Evolutionary conservation across 306 rosid species (phyloP).

Genomic region (Prunus mongolica): DNA sequence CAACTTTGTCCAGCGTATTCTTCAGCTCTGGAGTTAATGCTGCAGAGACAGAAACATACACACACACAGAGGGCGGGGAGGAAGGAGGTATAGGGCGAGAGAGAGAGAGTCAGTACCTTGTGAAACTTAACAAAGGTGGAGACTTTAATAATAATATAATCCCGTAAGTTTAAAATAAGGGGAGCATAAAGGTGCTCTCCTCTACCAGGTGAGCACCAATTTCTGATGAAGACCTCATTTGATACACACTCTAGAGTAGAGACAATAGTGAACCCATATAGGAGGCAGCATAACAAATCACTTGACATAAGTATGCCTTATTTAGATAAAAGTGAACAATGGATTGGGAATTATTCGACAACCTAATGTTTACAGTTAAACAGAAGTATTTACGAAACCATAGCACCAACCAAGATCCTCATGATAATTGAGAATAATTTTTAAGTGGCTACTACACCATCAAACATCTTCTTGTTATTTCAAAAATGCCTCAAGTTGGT

Average conservation of each 20-base stretch:
- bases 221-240: background rate
- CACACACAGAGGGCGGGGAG: background rate
- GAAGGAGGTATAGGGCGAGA: background rate
- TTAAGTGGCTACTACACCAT: background rate
- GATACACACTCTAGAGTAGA: background rate
- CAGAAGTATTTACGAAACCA: background rate
- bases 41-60: slow-evolving; percentile 26
- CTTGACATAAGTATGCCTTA: background rate
- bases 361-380: background rate
- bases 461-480: background rate
- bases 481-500: background rate
- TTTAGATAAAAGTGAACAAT: background rate
- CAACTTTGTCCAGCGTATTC: slow-evolving; percentile 85
- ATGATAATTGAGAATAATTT: background rate
- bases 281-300: background rate
- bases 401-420: background rate
- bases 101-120: background rate
- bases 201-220: background rate
- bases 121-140: background rate
- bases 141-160: background rate
- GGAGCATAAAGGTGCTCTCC: background rate
- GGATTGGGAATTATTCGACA: background rate
- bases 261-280: background rate
- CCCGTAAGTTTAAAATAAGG: background rate
- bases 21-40: slow-evolving; percentile 79